Base-by-base conservation (phyloP, 2,329 filamentous ascomycete species). In the Arachnomyces sp. region DNA sequence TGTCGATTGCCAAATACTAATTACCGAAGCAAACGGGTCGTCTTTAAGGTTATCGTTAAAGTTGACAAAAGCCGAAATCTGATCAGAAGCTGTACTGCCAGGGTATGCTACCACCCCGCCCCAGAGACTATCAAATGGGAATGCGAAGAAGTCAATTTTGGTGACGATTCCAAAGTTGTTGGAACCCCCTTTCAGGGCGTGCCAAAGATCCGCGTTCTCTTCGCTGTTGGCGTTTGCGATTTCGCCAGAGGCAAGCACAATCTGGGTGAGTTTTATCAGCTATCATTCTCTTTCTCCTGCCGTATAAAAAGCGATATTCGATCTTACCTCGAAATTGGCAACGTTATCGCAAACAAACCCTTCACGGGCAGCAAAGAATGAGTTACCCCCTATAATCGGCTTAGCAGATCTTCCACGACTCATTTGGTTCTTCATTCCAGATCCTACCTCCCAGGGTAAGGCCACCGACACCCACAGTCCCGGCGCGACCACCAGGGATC, bases 311-410 rank as follows among this genome's bases (percentile, higher is more conserved):
- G 20, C 5, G 9, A 25, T 25, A 25, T 25, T 5, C 5, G 20
- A 9, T 25, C 72, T 31, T 28, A 76, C 59, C 45, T 73, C 66
- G 44, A 57, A 72, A 40, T 66, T 64, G 13, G 66, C 40, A 5
- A 76, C 60, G 18, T 61, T 68, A 50, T 73, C 71, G 38, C 64
- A 65, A 14, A 64, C 68, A 57, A 67, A 74, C 8, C 74, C 75
- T 43, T 63, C 51, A 1, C 49, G 52, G 0, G 60, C 60, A 2
- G 65, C 62, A 45, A 71, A 68, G 55, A 62, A 72, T 2, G 66
- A 70, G n/a, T 73, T 63, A 11, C 72, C 71, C 8, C 28, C 44
- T 28, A 40, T 18, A 40, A 31, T 4, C 36, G 34, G 2, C 28
- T 17, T 9, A 39, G 29, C 16, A 20, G 17, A 14, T 13, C 6